These are phyloP conservation scores for Wickerhamomyces sp. DNA, from an alignment of 1,139 yeast species.

Conservation along the genomic window DNA sequence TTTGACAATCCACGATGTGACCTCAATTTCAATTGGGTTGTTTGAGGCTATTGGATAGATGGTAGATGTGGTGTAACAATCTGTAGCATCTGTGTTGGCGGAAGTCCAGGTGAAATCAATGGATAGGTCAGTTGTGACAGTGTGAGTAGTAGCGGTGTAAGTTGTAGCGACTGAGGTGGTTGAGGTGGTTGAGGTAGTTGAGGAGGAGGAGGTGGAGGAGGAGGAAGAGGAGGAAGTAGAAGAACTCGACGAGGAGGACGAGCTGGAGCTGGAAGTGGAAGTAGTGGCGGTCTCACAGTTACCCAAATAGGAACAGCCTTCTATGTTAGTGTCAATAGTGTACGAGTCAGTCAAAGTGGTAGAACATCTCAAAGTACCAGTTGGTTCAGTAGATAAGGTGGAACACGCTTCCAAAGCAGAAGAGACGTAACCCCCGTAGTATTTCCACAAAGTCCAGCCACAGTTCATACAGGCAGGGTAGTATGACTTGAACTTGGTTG, in stretches of 20 bases:
- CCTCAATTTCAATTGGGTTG: slow-evolving; percentile 6
- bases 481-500: slow-evolving; percentile 14
- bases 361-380: slow-evolving; percentile 20
- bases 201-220: not conserved
- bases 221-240: slow-evolving; percentile 7
- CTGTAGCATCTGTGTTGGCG: too few relatives aligned
- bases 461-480: slow-evolving; percentile 25
- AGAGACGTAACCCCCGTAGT: slow-evolving; percentile 22
- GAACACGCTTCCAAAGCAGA: slow-evolving; percentile 22
- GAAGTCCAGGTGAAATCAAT: too few relatives aligned
- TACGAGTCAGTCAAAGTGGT: too few relatives aligned
- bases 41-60: slow-evolving; percentile 3
- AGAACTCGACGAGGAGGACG: too few relatives aligned
- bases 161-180: slow-evolving; percentile 4
- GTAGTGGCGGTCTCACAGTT: too few relatives aligned
- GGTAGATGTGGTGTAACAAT: slow-evolving; percentile 5
- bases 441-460: slow-evolving; percentile 28
- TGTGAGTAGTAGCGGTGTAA: slow-evolving; percentile 1
- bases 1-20: slow-evolving; percentile 10
- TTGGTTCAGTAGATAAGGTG: slow-evolving; percentile 20
- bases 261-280: too few relatives aligned
- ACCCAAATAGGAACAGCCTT: too few relatives aligned
- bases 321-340: too few relatives aligned
- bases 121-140: too few relatives aligned
- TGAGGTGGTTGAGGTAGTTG: slow-evolving; percentile 7